These are phyloP conservation scores for Penicillium waksmanii DNA, from an alignment of 495 filamentous ascomycete genomes.

Conservation along the genomic window DNA sequence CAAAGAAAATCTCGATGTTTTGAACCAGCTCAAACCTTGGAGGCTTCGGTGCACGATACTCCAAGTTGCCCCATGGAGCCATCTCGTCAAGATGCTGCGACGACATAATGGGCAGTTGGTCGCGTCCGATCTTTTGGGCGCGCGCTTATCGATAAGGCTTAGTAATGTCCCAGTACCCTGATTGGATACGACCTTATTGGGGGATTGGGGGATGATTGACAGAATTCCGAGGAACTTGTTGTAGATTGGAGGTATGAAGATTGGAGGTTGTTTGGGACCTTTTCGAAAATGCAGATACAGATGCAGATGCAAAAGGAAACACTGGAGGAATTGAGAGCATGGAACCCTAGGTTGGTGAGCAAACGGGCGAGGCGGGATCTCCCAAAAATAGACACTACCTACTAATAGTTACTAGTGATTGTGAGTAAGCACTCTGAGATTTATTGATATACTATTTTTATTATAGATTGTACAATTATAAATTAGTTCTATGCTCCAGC, in stretches of 20 bases:
- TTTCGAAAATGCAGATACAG: no score
- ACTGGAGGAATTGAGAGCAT: no score
- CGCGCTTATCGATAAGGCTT: constrained; percentile 37
- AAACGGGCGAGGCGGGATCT: neutral
- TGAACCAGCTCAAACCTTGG: constrained; percentile 65
- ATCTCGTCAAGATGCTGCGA: constrained; percentile 20
- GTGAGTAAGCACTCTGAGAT: no score
- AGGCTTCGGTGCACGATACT: constrained; percentile 54
- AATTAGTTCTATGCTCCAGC: no score
- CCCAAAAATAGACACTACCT: neutral
- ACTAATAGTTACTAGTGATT: no score
- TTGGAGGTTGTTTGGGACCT: neutral
- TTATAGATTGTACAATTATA: no score
- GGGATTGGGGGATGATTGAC: neutral
- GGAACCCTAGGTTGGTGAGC: no score
- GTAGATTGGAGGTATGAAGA: neutral
- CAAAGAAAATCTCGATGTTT: constrained; percentile 72
- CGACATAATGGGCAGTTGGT: constrained; percentile 8
- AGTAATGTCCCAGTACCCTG: constrained; percentile 8
- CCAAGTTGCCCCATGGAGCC: constrained; percentile 23
- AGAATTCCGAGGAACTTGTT: no score
- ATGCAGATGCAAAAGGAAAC: no score
- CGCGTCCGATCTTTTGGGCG: constrained; percentile 17
- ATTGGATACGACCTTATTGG: no score
- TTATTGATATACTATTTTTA: no score